These are phyloP conservation scores for Peronospora farinosa DNA, from an alignment of 352 stramenopile species.

Conservation along the genomic window DNA sequence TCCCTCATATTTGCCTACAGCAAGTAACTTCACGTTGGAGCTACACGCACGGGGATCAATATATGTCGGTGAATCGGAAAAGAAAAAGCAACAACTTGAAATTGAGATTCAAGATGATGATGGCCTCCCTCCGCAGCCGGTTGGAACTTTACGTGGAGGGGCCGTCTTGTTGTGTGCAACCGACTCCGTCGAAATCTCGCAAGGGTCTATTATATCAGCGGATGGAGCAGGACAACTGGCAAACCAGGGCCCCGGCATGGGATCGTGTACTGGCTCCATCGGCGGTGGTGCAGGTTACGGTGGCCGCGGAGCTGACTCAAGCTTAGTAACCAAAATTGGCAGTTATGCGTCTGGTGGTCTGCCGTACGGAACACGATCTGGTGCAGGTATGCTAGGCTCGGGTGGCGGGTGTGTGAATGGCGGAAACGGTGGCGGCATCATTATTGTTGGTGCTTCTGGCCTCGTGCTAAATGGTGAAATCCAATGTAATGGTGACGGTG, in stretches of 20 bases:
- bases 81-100: conserved; percentile 21
- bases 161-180: conserved; percentile 58
- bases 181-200: conserved; percentile 39
- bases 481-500: conserved; percentile 57
- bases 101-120: conserved; percentile 20
- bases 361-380: conserved; percentile 58
- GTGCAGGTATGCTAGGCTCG: conserved; percentile 61
- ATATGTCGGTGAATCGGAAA: conserved; percentile 35
- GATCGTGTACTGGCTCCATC: conserved; percentile 48
- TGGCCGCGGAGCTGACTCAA: conserved; percentile 63
- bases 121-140: conserved; percentile 11
- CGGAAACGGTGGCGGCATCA: conserved; percentile 59
- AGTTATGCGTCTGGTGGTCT: conserved; percentile 61
- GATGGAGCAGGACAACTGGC: conserved; percentile 57
- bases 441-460: conserved; percentile 52
- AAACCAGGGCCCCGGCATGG: conserved; percentile 58
- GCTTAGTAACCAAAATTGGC: conserved; percentile 38
- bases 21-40: conserved; percentile 60
- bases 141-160: conserved; percentile 39
- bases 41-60: conserved; percentile 50
- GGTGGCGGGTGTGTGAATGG: conserved; percentile 63
- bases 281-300: conserved; percentile 67
- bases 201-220: conserved; percentile 39
- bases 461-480: conserved; percentile 70
- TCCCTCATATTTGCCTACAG: conserved; percentile 14